Evolutionary conservation across 352 stramenopile species (phyloP), one percentile per base, ranked within the genome.

Genomic region (Phytophthora multivora): DNA sequence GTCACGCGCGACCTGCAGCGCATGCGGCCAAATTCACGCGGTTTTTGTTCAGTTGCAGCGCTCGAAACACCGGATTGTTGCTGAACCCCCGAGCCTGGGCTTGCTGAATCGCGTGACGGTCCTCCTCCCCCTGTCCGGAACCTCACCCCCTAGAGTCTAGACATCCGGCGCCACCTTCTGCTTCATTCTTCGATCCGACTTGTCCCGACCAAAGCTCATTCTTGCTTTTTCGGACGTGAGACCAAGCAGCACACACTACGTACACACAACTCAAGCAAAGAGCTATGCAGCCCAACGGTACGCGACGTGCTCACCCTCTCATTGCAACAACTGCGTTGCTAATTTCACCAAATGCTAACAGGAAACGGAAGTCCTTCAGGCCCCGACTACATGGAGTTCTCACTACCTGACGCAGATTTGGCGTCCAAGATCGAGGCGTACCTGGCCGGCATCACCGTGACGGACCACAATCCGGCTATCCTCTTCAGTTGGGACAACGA

Each of bases 401-500:
- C 57, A 12, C 36, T 69, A 26, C 25, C 57, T 9, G 63, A 79
- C 51, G 59, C 33, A 1, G 67, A 65, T 23, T 54, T 79, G 25
- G 41, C 57, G 48, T 74, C 63, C 40, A 71, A 72, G 55, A 63
- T 80, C 12, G 60, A 75, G 28, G 43, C 62, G 10, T 80, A 80
- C 31, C 41, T 80, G 35, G 58, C 50, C 15, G 25, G 52, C 45
- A 73, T 73, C 35, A 62, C 51, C 21, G 71, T 80, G 40, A 73
- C 67, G 42, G 71, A 80, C 35, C 67, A 75, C 57, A 77, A 77
- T 35, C 71, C 71, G 11, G 71, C 67, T 26, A 73, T 80, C 21
- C 57, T 77, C 30, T 77, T 80, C 41, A 60, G 41, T n/a, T 80
- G 71, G 71, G 45, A 80, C 53, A 56, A 15, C 19, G 63, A 68